Conservation (phyloP, 345 rosid genomes). For the Gossypium rotundifolium region DNA sequence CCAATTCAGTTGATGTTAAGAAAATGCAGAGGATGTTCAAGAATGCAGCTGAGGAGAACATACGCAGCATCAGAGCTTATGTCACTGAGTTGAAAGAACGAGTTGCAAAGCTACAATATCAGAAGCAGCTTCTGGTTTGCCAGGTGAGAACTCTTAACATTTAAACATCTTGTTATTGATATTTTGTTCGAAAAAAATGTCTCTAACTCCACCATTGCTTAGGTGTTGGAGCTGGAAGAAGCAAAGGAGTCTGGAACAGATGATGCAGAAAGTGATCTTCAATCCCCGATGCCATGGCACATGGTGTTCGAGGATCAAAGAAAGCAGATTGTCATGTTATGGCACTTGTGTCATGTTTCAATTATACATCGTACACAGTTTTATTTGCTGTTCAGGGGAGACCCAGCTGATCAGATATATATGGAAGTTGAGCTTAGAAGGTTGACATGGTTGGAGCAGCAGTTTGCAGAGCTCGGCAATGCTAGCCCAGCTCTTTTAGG, state of each 20-base stretch:
- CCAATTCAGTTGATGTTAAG: conserved; percentile 79
- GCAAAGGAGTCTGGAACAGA: conserved; percentile 39
- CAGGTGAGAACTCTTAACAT: conserved; percentile 43
- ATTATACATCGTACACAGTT: conserved; percentile 86
- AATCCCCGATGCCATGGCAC: conserved; percentile 68
- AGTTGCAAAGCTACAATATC: conserved; percentile 94
- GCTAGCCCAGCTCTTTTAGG: conserved; percentile 93
- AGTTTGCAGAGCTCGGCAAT: conserved; percentile 87
- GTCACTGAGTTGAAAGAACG: conserved; percentile 87
- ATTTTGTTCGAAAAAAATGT: neutral
- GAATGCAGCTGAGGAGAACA: conserved; percentile 94
- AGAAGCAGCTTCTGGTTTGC: conserved; percentile 95
- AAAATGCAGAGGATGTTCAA: conserved; percentile 80
- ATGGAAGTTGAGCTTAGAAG: conserved; percentile 90
- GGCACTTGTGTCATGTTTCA: conserved; percentile 96
- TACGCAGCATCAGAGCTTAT: conserved; percentile 71
- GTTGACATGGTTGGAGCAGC: conserved; percentile 88
- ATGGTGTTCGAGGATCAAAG: conserved; percentile 72
- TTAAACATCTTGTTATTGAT: neutral
- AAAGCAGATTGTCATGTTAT: conserved; percentile 84
- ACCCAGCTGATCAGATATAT: conserved; percentile 76
- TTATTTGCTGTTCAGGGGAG: conserved; percentile 76
- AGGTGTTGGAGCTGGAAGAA: conserved; percentile 89
- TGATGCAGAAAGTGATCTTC: conserved; percentile 31
- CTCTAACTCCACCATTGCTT: neutral